Percentiles rank a stretch among this genome's conserved stretches.
Evolutionary conservation across 2,329 filamentous ascomycete species (phyloP).

Genomic region (Ophiocordyceps camponoti-leonardi): DNA sequence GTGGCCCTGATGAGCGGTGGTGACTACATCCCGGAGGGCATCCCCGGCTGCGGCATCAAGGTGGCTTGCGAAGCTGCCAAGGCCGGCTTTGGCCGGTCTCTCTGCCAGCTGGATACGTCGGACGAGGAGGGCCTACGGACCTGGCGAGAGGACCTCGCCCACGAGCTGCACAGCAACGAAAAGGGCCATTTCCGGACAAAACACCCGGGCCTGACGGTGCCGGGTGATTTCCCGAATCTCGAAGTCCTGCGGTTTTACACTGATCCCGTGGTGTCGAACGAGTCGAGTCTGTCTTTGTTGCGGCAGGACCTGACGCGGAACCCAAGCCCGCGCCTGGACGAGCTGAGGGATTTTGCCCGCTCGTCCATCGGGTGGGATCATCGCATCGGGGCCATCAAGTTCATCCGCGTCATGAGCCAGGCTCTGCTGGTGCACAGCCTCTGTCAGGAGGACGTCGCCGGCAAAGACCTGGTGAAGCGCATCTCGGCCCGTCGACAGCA

Average conservation of each 20-base stretch:
- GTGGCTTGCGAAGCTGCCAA: constrained; percentile 77
- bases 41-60: constrained; percentile 75
- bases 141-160: constrained; percentile 57
- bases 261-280: constrained; percentile 64
- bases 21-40: constrained; percentile 79
- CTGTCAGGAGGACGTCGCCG: constrained; percentile 5
- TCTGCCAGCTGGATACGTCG: constrained; percentile 47
- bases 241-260: constrained; percentile 78
- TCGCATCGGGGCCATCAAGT: constrained; percentile 63
- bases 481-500: constrained; percentile 55
- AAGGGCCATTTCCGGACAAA: constrained; percentile 62
- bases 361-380: constrained; percentile 80
- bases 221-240: constrained; percentile 62
- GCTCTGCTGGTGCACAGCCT: constrained; percentile 51
- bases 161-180: constrained; percentile 72
- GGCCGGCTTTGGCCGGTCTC: constrained; percentile 65
- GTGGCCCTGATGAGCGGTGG: constrained; percentile 91
- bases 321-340: constrained; percentile 16
- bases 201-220: constrained; percentile 58
- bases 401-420: constrained; percentile 65
- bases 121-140: constrained; percentile 40
- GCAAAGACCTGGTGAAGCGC: constrained; percentile 37
- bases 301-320: constrained; percentile 9
- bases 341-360: constrained; percentile 55
- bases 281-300: constrained; percentile 20